Evolutionary conservation across 495 filamentous ascomycete species (phyloP), one percentile per base, ranked within the genome.

Genomic region (Astrothelium subdiscretum): DNA sequence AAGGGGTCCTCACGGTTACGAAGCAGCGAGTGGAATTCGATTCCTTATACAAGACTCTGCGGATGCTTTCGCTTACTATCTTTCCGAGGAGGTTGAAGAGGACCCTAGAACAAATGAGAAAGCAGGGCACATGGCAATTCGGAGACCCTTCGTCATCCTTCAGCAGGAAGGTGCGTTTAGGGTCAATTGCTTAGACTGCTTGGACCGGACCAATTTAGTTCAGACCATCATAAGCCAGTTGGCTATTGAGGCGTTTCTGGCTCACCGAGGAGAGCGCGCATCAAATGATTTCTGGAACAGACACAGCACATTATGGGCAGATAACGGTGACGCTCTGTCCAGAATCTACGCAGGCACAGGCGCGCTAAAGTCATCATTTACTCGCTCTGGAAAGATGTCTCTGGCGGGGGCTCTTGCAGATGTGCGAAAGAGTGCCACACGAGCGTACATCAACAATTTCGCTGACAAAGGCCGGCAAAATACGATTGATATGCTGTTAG

Each of bases 301-400:
- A 35, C 94, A 98, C 74, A 90, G 90, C 31, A 91, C 81, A 62
- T 78, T 98, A 1, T 98, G 94, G 94, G 94, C 94, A n/a, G 94
- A 98, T 72, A 97, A 97, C 76, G 94, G 94, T 31, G 94, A 98
- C 78, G 85, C 91, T 15, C 75, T 98, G 27, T 96, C 91, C 1
- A 89, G 90, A 69, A 97, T 97, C 22, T 98, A 98, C 72, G 95
- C 94, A 10, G 94, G 94, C 35, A 98, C 94, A 10, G 94, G 95
- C 1, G 94, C 94, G 58, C 76, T 98, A 42, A 97, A 96, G 68
- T 91, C 90, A 11, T 97, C 92, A 0, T 98, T 95, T 67, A 98
- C 94, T n/a, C 81, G 94, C 51, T 85, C 87, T 69, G 94, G 94
- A 29, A 98, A 97, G 74, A 96, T 95, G 91, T 95, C 91, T 18